A percentile compares a stretch with the other conserved stretches of the same genome.
These are phyloP conservation scores for Chaetomium strumarium DNA, from an alignment of 2,329 filamentous ascomycete species.

Conservation along the genomic window DNA sequence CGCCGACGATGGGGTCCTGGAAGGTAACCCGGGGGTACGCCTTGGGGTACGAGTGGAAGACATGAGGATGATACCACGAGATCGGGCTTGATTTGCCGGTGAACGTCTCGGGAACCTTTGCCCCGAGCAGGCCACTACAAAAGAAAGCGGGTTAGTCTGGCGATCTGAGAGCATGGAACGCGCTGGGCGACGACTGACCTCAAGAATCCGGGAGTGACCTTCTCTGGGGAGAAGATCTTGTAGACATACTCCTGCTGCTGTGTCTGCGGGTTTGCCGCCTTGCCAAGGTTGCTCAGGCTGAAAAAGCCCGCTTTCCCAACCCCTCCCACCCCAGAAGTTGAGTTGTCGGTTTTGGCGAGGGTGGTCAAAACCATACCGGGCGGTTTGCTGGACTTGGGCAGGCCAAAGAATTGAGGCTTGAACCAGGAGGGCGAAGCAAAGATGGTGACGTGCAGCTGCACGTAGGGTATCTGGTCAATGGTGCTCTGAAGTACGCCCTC, in stretches of 20 bases:
- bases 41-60: constrained; percentile 82
- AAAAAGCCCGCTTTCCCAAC: constrained; percentile 76
- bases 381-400: constrained; percentile 49
- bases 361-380: constrained; percentile 82
- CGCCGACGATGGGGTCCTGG: constrained; percentile 66
- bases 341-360: constrained; percentile 54
- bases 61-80: constrained; percentile 70
- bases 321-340: constrained; percentile 46
- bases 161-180: neutral
- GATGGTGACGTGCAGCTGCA: constrained; percentile 80
- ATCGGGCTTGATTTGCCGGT: constrained; percentile 39
- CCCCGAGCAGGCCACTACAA: constrained; percentile 5
- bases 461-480: constrained; percentile 80
- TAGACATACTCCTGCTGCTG: constrained; percentile 51
- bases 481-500: constrained; percentile 60
- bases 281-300: constrained; percentile 70
- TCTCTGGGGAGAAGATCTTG: constrained; percentile 58
- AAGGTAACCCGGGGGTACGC: constrained; percentile 82
- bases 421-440: constrained; percentile 73
- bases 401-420: constrained; percentile 65
- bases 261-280: constrained; percentile 55
- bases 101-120: neutral
- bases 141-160: neutral
- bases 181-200: constrained; percentile 26
- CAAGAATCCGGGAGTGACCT: constrained; percentile 48